A percentile compares a stretch with the other conserved stretches of the same genome.
These are phyloP conservation scores for Trametes polyzona DNA, from an alignment of 1,284 basidiomycete species.

Conservation along the genomic window DNA sequence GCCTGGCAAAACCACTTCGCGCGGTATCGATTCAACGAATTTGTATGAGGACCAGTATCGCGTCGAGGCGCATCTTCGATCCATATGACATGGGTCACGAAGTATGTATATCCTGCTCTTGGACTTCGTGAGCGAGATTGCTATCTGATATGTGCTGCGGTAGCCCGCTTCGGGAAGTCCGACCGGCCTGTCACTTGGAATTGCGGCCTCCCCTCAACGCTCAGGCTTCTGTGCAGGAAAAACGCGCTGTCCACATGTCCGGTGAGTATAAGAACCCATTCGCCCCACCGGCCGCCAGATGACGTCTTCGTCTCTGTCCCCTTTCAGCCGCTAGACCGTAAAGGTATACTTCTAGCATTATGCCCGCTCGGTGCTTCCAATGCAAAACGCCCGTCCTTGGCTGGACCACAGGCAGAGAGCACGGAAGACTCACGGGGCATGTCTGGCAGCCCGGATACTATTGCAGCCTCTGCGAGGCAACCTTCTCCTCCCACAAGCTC, in stretches of 20 bases:
- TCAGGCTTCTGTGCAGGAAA: not conserved
- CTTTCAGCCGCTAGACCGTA: not conserved
- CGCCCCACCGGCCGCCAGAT: not conserved
- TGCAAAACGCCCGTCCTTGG: not conserved
- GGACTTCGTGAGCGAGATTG: no score
- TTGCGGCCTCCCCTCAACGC: not conserved
- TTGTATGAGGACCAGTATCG: no score
- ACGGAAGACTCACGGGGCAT: not conserved
- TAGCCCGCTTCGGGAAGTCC: no score
- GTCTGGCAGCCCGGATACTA: constrained; percentile 1
- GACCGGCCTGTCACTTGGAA: not conserved
- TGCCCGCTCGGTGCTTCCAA: constrained; percentile 1
- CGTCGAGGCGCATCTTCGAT: no score
- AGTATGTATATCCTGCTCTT: no score
- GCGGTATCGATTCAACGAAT: no score
- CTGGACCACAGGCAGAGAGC: not conserved
- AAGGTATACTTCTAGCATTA: not conserved
- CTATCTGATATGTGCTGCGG: no score
- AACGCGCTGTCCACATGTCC: not conserved
- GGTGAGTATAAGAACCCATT: not conserved
- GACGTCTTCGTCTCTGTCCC: not conserved
- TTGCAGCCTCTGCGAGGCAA: not conserved
- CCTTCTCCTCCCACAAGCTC: not conserved
- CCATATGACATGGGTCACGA: no score
- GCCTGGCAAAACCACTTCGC: no score